Conservation (phyloP, 345 rosid genomes). For the Pseudoturritis turrita region DNA sequence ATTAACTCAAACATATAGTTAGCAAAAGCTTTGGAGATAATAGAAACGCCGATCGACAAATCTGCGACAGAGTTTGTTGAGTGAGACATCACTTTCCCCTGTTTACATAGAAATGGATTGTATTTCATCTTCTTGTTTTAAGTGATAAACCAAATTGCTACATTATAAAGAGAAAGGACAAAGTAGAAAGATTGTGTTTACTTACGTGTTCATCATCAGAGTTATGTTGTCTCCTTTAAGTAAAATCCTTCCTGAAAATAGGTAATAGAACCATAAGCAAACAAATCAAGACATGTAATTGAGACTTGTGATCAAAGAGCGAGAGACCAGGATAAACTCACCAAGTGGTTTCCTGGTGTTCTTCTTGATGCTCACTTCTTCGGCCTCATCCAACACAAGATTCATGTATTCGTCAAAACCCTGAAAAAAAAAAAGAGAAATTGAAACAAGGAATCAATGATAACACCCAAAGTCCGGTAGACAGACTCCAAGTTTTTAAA, state of each 20-base stretch:
- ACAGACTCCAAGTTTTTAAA: background rate
- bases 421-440: slow-evolving; percentile 29
- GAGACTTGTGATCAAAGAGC: background rate
- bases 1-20: background rate
- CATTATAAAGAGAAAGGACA: background rate
- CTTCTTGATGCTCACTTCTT: slow-evolving; percentile 87
- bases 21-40: background rate
- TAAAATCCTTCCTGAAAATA: slow-evolving; percentile 74
- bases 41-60: background rate
- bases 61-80: background rate
- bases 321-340: slow-evolving; percentile 20
- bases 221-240: slow-evolving; percentile 93
- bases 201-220: slow-evolving; percentile 91
- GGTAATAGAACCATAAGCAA: background rate
- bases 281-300: background rate
- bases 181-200: background rate
- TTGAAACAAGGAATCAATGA: background rate
- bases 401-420: slow-evolving; percentile 99
- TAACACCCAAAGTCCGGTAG: background rate
- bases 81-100: slow-evolving; percentile 25
- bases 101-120: background rate
- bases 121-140: background rate
- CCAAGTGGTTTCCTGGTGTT: slow-evolving; percentile 82
- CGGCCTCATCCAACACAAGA: slow-evolving; percentile 92
- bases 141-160: background rate